A percentile compares a stretch with the other conserved stretches of the same genome.
These are phyloP conservation scores for Zea mays DNA, from an alignment of 176 grass and related monocot species.

Conservation along the genomic window Zm-B73-REFERENCE-NAM-5.0 NC_050104.1:134541501-134542000, in stretches of 20 bases:
- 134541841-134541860: not conserved
- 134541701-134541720: not conserved
- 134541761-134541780: not conserved
- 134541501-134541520: constrained; percentile 12
- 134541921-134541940: constrained; percentile 19
- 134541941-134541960: constrained; percentile 2
- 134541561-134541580: constrained; percentile 15
- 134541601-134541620: not conserved
- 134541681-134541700: not conserved
- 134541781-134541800: constrained; percentile 11
- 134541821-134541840: constrained; percentile 10
- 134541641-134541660: not conserved
- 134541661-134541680: not conserved
- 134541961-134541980: constrained; percentile 20
- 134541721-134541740: not conserved
- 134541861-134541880: constrained; percentile 4
- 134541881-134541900: constrained; percentile 23
- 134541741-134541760: constrained; percentile 37
- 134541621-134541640: constrained; percentile 20
- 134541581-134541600: not conserved
- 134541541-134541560: constrained; percentile 24
- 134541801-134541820: not conserved
- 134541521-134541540: constrained; percentile 17
- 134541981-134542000: not conserved
- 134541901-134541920: not conserved